A percentile compares a stretch with the other conserved stretches of the same genome.
phyloP scores from a whole-genome alignment of 2,329 filamentous ascomycete genomes.

The Aspergillus piperis region DNA sequence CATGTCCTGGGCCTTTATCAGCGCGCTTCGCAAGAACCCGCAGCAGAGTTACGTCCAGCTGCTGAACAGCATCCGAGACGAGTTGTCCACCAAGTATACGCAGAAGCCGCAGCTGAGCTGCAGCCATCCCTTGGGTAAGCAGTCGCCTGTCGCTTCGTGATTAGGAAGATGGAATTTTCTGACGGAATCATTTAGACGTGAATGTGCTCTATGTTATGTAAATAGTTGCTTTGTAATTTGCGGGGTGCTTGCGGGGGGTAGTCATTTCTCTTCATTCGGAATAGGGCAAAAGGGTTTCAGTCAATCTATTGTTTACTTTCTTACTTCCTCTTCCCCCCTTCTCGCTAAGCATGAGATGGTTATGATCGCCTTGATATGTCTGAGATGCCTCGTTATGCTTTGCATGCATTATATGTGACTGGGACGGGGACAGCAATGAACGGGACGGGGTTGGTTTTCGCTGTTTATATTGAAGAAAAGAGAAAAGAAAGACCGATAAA shows the following conservation, averaged over 20 bases:
- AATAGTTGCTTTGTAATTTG: conserved; percentile 17
- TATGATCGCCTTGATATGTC: neutral
- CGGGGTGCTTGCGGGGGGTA: neutral
- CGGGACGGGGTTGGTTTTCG: neutral
- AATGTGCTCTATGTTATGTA: conserved; percentile 70
- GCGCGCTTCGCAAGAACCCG: conserved; percentile 84
- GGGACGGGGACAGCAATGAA: neutral
- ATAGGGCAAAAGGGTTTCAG: neutral
- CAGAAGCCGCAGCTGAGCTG: conserved; percentile 97
- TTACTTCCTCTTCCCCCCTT: neutral
- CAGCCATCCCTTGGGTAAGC: conserved; percentile 89
- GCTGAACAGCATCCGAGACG: conserved; percentile 90
- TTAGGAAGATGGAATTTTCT: conserved; percentile 14
- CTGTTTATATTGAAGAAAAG: neutral
- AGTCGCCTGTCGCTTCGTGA: conserved; percentile 18
- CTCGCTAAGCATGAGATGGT: neutral
- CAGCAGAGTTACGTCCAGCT: conserved; percentile 96
- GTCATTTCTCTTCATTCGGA: neutral
- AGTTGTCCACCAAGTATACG: conserved; percentile 80
- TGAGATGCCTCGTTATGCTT: neutral
- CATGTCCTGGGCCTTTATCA: conserved; percentile 98
- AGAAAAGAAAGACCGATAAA: too few species aligned
- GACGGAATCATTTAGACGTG: conserved; percentile 53
- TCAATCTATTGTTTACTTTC: neutral
- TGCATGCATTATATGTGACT: neutral